Base-by-base conservation (phyloP, 495 filamentous ascomycete genomes). In the Astrothelium subdiscretum region DNA sequence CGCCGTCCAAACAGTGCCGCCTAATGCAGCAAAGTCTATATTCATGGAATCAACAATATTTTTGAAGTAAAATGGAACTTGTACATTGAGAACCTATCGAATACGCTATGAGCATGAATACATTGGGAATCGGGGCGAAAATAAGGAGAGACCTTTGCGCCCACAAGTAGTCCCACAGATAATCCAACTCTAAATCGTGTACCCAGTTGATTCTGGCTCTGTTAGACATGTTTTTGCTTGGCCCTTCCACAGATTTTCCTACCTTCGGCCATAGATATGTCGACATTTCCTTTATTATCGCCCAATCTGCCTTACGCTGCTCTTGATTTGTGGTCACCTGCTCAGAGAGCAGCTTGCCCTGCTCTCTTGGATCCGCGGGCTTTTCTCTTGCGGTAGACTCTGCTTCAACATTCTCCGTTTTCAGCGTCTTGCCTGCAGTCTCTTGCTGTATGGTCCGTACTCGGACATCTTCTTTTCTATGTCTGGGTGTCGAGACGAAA, bases 11-110 rank as follows among this genome's bases (percentile, higher is more conserved):
- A 90, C 95, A 0, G 90, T 96, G 0, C 90, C 92, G 12, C 89
- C 91, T 2, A 91, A 70, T 6, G 85, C 78, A 2, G 84, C 82
- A 74, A 97, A 89, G 71, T 97, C 94, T 65, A 98, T 81, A 71
- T 98, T 98, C 90, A 98, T 95, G 24, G 86, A 85, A 72, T 98
- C 94, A 51, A 98, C 88, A 66, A 98, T 98, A 72, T 80, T 89
- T 74, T 97, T 96, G 78, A 98, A 97, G 77, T 96, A 98, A 74
- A 98, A 98, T 3, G 94, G 94, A 42, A 98, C 87, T 76, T 98
- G 90, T 6, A 98, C 95, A 74, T 97, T 98, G 67, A 97, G 79
- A 61, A 96, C 80, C 85, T 88, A 68, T 31, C 13, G 48, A 29
- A 60, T 29, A 52, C 26, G 4, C 40, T 62, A 69, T 69, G 58